Conservation (phyloP, 2,329 filamentous ascomycete genomes). For the Hysterium pulicare region DNA sequence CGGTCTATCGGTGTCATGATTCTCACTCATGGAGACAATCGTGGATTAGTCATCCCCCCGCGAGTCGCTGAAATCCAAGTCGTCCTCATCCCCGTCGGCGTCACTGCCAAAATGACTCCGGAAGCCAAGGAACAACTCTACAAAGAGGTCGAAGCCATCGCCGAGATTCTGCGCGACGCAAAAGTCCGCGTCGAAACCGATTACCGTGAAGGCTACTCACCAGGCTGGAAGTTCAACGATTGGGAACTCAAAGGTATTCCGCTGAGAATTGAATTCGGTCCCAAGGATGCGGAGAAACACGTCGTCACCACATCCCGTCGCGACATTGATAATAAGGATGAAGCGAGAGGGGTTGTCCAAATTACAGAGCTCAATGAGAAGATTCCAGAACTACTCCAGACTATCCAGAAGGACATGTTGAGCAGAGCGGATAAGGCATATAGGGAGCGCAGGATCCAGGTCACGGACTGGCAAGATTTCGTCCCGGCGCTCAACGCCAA, state of each 20-base stretch:
- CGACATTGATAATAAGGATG: slow-evolving; percentile 72
- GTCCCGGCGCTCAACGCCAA: slow-evolving; percentile 85
- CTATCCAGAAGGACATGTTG: slow-evolving; percentile 82
- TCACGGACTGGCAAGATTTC: slow-evolving; percentile 87
- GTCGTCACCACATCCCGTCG: slow-evolving; percentile 83
- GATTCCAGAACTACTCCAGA: slow-evolving; percentile 79
- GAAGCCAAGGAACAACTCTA: slow-evolving; percentile 76
- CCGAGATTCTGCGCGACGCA: slow-evolving; percentile 64
- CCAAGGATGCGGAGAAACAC: slow-evolving; percentile 83
- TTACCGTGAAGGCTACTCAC: slow-evolving; percentile 82
- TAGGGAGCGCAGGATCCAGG: slow-evolving; percentile 72
- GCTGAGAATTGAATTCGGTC: slow-evolving; percentile 89
- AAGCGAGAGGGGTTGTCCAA: slow-evolving; percentile 60
- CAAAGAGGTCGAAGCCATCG: slow-evolving; percentile 70
- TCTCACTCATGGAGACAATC: slow-evolving; percentile 83
- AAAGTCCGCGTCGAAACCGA: slow-evolving; percentile 79
- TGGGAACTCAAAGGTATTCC: slow-evolving; percentile 97
- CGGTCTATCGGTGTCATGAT: slow-evolving; percentile 98
- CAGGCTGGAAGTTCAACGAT: slow-evolving; percentile 98
- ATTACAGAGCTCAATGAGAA: slow-evolving; percentile 70
- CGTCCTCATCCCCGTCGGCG: slow-evolving; percentile 85
- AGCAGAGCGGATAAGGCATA: slow-evolving; percentile 73
- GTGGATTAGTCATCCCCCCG: slow-evolving; percentile 85
- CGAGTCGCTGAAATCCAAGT: slow-evolving; percentile 82
- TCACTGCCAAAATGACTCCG: slow-evolving; percentile 71